Evolutionary conservation across 176 grass and related monocot species (phyloP), one percentile per base, ranked within the genome.

Genomic region (Poa pratensis): DNA sequence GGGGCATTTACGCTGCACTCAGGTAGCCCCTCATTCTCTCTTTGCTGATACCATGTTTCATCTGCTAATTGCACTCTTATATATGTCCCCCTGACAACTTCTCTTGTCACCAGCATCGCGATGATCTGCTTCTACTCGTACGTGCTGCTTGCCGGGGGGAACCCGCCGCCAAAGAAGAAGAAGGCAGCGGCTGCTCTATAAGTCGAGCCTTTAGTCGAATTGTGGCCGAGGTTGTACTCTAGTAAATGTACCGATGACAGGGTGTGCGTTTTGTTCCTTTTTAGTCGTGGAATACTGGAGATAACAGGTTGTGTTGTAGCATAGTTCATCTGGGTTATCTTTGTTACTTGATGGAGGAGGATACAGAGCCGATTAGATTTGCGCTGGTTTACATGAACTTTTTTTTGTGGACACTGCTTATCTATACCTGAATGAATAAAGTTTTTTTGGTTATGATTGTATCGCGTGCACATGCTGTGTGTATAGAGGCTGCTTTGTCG

Each of bases 91-190:
- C 30, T 84, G 23, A 84, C 37, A 18, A 61, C 51, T 46, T 60
- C 30, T 80, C 58, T 9, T 87, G 60, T 58, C 55, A 67, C 12
- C 89, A 97, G 95, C 54, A 85, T 40, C 7, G 71, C 82, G 17
- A 97, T 97, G 95, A 88, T 95, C 42, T 95, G 92, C 82, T 97
- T 97, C 82, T 97, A 97, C 82, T 80, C 75, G 0, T 97, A 97
- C n/a, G 95, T 97, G 34, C 7, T 97, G 34, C 53, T 91, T 59
- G 86, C 92, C 49, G 95, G 95, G 61, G 95, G 95, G 23, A 97
- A 97, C 73, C 92, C 95, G 0, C 92, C 92, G 54, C 92, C 95
- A 35, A 97, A 97, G 79, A 92, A 91, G 81, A 82, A 86, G 87
- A 82, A 86, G 80, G 82, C 79, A 4, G 49, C 64, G 39, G 67